phyloP scores from a whole-genome alignment of 2,329 filamentous ascomycete genomes.

The Scedosporium minutisporum region DNA sequence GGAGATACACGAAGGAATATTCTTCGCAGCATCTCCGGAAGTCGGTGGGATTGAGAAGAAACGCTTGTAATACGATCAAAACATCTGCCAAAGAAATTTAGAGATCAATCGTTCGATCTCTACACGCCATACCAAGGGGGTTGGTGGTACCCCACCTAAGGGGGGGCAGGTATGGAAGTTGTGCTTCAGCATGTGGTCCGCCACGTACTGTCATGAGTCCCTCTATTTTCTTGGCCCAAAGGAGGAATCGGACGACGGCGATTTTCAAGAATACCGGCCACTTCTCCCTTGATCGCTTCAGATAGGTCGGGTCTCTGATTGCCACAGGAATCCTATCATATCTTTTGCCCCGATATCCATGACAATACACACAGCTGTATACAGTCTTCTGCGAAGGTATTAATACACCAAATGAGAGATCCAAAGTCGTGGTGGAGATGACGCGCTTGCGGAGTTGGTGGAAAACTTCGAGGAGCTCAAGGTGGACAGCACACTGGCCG shows the following conservation, averaged over 20 bases:
- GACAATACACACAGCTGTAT: not conserved
- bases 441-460: slow-evolving; percentile 34
- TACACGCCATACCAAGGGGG: not conserved
- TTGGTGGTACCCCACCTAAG: not conserved
- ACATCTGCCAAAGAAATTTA: slow-evolving; percentile 20
- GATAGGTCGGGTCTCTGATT: not conserved
- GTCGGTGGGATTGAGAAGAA: slow-evolving; percentile 21
- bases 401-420: slow-evolving; percentile 12
- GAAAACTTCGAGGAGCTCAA: slow-evolving; percentile 51
- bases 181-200: not conserved
- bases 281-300: not conserved
- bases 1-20: not conserved
- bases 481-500: slow-evolving; percentile 41
- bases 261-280: slow-evolving; percentile 14
- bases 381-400: slow-evolving; percentile 12
- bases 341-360: not conserved
- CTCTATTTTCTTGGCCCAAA: slow-evolving; percentile 13
- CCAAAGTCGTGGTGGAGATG: slow-evolving; percentile 12
- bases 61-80: slow-evolving; percentile 27
- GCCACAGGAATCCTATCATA: not conserved
- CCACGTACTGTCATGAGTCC: not conserved
- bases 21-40: not conserved
- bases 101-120: not conserved
- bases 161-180: not conserved
- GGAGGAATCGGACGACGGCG: slow-evolving; percentile 18